Base-by-base conservation (phyloP, 805 yeast species). In the Alloascoidea hylecoeti region DNA sequence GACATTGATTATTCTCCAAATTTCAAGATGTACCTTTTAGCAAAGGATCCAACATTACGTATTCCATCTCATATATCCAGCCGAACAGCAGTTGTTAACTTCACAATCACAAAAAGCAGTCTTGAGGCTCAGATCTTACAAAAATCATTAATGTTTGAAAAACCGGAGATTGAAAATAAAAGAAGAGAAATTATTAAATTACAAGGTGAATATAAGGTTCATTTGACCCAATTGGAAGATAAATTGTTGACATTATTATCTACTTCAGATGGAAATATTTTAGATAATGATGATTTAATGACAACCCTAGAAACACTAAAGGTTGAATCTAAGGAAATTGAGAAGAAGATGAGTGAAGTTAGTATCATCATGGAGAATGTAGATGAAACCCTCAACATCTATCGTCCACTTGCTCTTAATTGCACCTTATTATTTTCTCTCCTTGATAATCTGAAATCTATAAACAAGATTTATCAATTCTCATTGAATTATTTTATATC, bases 101-200 rank as follows among this genome's bases (percentile, higher is more conserved):
- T 78, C 53, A 66, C 86, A 0, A 60, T 81, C n/a, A 80, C 95
- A 1, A 63, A 69, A 33, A 70, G 75, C 35, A 75, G 78, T 35
- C 56, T 88, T 37, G 77, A 79, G 41, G 64, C 68, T 18, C 78
- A 78, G 44, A 63, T 81, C 0, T 56, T 83, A 40, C 72, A 78
- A 42, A 53, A 67, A 38, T 60, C 81, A 0, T 55, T 89, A 32
- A 53, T 60, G 18, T 55, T 59, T 6, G 70, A 72, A 42, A 61
- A 66, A 17, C 95, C 96, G 0, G 89, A 78, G 5, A 53, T 83
- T 4, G 85, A 80, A 38, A 45, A 47, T 3, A 67, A 75, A 47
- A 62, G 88, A 40, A 44, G 57, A 1, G 76, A 71, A 34, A 51
- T 83, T 39, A 50, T 70, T 14, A 64, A 64, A 36, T 53, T 75